phyloP scores from a whole-genome alignment of 345 rosid species.

The Eucalyptus polyanthemos region DNA sequence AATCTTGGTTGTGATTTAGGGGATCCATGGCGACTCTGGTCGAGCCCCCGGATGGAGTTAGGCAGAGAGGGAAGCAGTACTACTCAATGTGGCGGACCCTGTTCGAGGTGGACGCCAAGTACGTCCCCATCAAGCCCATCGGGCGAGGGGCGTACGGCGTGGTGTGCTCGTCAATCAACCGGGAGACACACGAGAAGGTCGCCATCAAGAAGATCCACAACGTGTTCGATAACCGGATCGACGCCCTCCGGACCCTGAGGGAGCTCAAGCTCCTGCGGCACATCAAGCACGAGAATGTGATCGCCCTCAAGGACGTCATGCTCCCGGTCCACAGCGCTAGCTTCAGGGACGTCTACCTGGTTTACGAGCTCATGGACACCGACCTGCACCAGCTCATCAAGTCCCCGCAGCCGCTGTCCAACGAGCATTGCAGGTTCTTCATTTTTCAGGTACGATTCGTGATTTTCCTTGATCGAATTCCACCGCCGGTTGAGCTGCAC shows the following conservation, averaged over 20 bases:
- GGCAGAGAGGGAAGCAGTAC: slow-evolving; percentile 60
- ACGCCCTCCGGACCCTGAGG: slow-evolving; percentile 57
- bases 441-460: slow-evolving; percentile 49
- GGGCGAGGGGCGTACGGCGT: slow-evolving; percentile 88
- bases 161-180: slow-evolving; percentile 71
- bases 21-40: slow-evolving; percentile 63
- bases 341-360: slow-evolving; percentile 81
- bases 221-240: slow-evolving; percentile 63
- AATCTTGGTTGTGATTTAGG: not conserved
- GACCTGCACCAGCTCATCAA: slow-evolving; percentile 82
- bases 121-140: slow-evolving; percentile 79
- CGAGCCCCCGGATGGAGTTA: slow-evolving; percentile 73
- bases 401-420: slow-evolving; percentile 59
- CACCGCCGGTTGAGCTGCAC: not conserved
- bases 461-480: not conserved
- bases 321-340: slow-evolving; percentile 39
- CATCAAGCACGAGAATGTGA: slow-evolving; percentile 71
- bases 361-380: slow-evolving; percentile 89
- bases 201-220: slow-evolving; percentile 84
- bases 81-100: slow-evolving; percentile 75
- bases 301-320: slow-evolving; percentile 81
- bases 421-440: slow-evolving; percentile 79
- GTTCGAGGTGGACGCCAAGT: slow-evolving; percentile 80
- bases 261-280: slow-evolving; percentile 77
- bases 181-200: slow-evolving; percentile 71